A percentile compares a stretch with the other conserved stretches of the same genome.
These are phyloP conservation scores for Exophiala calicioides DNA, from an alignment of 2,329 filamentous ascomycete genomes.

Conservation along the genomic window DNA sequence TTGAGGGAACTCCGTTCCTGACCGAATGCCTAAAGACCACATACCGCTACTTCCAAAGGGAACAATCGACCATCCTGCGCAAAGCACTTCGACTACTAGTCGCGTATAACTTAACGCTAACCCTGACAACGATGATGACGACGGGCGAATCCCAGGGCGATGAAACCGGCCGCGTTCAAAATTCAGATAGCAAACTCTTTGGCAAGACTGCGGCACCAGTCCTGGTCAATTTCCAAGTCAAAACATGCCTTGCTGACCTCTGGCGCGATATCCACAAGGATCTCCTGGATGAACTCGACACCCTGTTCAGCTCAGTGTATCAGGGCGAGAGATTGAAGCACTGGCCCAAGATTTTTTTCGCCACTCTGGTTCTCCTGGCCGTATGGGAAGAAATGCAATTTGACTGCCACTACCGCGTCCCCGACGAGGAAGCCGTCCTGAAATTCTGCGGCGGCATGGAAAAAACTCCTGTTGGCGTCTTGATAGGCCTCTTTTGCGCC, in stretches of 20 bases:
- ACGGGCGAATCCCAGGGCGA: constrained; percentile 76
- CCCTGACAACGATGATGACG: constrained; percentile 90
- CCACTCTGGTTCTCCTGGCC: constrained; percentile 85
- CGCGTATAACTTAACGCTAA: constrained; percentile 91
- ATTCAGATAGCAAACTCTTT: constrained; percentile 80
- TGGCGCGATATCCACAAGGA: constrained; percentile 98
- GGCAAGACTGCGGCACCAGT: constrained; percentile 91
- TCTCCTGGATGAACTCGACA: constrained; percentile 88
- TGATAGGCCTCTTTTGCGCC: constrained; percentile 93
- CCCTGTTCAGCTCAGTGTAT: constrained; percentile 95
- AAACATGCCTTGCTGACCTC: constrained; percentile 95
- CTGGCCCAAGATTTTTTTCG: constrained; percentile 98
- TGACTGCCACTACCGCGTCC: constrained; percentile 92
- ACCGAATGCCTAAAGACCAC: constrained; percentile 96
- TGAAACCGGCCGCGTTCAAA: constrained; percentile 82
- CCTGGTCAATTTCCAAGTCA: constrained; percentile 99
- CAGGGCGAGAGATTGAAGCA: constrained; percentile 97
- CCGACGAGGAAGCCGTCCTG: constrained; percentile 77
- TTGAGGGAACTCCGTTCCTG: constrained; percentile 91
- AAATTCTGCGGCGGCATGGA: constrained; percentile 99
- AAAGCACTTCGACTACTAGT: constrained; percentile 94
- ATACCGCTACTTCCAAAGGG: constrained; percentile 87
- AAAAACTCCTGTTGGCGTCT: constrained; percentile 90
- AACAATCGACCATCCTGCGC: constrained; percentile 83
- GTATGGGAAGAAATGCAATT: constrained; percentile 99